phyloP scores from a whole-genome alignment of 2,329 filamentous ascomycete species.

The Coleophoma crateriformis region DNA sequence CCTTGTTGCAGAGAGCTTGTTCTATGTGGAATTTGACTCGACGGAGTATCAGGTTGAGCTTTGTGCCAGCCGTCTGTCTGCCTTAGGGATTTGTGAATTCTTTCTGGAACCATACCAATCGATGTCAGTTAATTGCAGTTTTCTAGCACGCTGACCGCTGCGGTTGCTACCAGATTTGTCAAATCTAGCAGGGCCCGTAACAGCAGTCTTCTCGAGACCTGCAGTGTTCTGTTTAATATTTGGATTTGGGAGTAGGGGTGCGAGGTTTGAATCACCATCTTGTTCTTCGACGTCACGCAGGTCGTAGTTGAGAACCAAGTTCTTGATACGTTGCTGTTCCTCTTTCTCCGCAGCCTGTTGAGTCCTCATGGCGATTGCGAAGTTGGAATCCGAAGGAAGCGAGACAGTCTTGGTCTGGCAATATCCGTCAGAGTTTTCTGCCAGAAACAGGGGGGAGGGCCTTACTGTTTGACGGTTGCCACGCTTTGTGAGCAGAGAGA shows the following conservation, averaged over 20 bases:
- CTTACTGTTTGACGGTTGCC: slow-evolving; percentile 90
- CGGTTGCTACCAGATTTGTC: slow-evolving; percentile 34
- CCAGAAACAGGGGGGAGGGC: not conserved
- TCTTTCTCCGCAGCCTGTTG: slow-evolving; percentile 93
- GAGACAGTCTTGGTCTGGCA: slow-evolving; percentile 82
- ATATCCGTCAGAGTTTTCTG: slow-evolving; percentile 6
- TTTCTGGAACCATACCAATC: slow-evolving; percentile 70
- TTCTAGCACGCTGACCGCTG: slow-evolving; percentile 75
- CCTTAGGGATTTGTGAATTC: not conserved
- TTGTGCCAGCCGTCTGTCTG: no score
- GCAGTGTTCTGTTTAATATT: slow-evolving; percentile 50
- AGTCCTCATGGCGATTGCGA: slow-evolving; percentile 92
- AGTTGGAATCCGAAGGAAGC: slow-evolving; percentile 83
- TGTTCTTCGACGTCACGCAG: slow-evolving; percentile 75
- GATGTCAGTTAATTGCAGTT: slow-evolving; percentile 92
- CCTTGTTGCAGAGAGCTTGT: not conserved
- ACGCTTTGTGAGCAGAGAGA: slow-evolving; percentile 90
- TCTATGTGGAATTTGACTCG: not conserved
- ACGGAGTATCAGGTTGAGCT: no score
- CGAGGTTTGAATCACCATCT: slow-evolving; percentile 60
- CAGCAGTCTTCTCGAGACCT: slow-evolving; percentile 48
- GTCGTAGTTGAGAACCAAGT: slow-evolving; percentile 93
- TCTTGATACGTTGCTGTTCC: slow-evolving; percentile 98
- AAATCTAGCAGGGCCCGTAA: slow-evolving; percentile 21
- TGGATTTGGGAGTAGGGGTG: slow-evolving; percentile 37